A percentile compares a stretch with the other conserved stretches of the same genome.
These are phyloP conservation scores for Penicillium atrosanguineum DNA, from an alignment of 495 filamentous ascomycete genomes.

Conservation along the genomic window DNA sequence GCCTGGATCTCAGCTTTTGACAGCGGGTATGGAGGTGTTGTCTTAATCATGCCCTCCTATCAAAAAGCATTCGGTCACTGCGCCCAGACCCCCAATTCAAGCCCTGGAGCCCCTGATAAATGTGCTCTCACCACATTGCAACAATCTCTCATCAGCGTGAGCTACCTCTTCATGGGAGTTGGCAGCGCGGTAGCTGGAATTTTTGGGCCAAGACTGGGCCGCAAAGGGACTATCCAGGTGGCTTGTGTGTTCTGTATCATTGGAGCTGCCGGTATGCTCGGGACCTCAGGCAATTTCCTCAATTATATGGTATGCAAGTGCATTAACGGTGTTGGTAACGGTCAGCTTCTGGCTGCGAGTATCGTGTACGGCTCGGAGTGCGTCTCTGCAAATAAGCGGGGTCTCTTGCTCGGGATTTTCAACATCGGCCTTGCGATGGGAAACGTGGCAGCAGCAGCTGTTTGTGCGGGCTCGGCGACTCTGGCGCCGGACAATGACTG, in stretches of 20 bases:
- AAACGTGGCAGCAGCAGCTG: constrained; percentile 1
- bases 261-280: constrained; percentile 10
- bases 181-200: constrained; percentile 4
- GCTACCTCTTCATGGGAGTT: constrained; percentile 1
- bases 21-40: not conserved
- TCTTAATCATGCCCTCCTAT: constrained; percentile 2
- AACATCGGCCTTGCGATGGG: constrained; percentile 7
- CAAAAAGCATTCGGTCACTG: constrained; percentile 1
- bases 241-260: constrained; percentile 3
- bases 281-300: constrained; percentile 3
- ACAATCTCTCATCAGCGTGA: constrained; percentile 8
- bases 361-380: constrained; percentile 7
- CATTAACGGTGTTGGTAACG: constrained; percentile 9
- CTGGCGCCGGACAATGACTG: constrained; percentile 1
- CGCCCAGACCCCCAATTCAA: not conserved
- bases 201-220: constrained; percentile 2
- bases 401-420: constrained; percentile 3
- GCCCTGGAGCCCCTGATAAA: not conserved
- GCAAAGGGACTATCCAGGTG: constrained; percentile 6
- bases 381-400: constrained; percentile 4
- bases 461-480: constrained; percentile 3
- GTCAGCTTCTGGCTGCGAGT: constrained; percentile 2
- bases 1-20: not conserved
- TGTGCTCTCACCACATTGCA: constrained; percentile 4
- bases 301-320: constrained; percentile 11